Conservation (phyloP, 2,329 filamentous ascomycete species). For the Calonectria pauciramosa region DNA sequence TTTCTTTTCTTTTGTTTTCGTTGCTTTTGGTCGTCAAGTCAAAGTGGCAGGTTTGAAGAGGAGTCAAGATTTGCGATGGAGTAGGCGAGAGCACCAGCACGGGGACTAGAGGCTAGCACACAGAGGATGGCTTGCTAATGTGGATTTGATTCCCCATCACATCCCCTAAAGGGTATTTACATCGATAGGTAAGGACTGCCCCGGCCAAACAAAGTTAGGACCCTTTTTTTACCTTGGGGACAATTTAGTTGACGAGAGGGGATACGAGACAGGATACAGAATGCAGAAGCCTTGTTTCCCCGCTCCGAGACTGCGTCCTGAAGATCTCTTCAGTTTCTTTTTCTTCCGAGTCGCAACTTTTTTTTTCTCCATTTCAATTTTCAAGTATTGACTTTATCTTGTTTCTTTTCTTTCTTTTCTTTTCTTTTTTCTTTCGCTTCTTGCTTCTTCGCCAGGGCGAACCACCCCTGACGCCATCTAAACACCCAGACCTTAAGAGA, state of each 20-base stretch:
- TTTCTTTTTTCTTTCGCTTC: conserved; percentile 5
- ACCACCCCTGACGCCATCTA: conserved; percentile 38
- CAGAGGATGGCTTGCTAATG: conserved; percentile 19
- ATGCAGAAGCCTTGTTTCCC: conserved; percentile 12
- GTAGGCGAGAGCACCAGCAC: conserved; percentile 8
- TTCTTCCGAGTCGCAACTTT: background rate
- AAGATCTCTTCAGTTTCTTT: background rate
- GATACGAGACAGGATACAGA: conserved; percentile 10
- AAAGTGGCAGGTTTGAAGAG: background rate
- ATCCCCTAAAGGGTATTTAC: conserved; percentile 27
- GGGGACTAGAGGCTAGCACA: conserved; percentile 14
- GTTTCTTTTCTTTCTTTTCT: conserved; percentile 7
- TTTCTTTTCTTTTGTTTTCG: conserved; percentile 31
- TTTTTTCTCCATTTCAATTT: background rate
- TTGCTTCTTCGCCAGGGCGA: conserved; percentile 15
- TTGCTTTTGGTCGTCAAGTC: conserved; percentile 22
- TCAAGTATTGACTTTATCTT: background rate
- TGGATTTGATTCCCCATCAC: conserved; percentile 23
- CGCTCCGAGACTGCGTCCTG: background rate
- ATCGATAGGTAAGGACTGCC: conserved; percentile 12
- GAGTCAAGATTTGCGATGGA: conserved; percentile 15
- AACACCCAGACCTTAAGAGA: conserved; percentile 37
- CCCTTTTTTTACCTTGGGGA: conserved; percentile 9
- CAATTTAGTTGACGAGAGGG: conserved; percentile 11
- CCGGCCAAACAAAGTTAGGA: conserved; percentile 24